Base-by-base conservation (phyloP, 1,284 basidiomycete species). In the Garcileccinum viscosum region DNA sequence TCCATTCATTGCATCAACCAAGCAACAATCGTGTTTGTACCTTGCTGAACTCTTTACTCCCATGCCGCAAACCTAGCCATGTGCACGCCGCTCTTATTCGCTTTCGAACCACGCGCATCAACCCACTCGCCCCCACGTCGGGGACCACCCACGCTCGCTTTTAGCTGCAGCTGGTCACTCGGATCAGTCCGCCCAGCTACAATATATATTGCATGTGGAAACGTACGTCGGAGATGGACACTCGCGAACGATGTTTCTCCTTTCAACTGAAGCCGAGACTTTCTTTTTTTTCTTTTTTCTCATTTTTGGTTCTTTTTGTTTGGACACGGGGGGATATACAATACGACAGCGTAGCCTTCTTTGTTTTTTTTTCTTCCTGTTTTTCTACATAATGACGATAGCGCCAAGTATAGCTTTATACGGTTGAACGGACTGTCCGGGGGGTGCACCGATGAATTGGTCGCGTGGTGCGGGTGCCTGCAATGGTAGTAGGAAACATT, bases 181-280 rank as follows among this genome's bases (percentile, higher is more conserved):
- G 53, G 53, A 64, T 58, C 64, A 63, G 58, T 59, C 74, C 32
- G 47, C 53, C 59, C 69, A 70, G 68, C 69, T 70, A 47, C 59
- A 56, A 56, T 76, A 75, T 71, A 67, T 77, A 75, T 73, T 72
- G 70, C 67, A 67, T 65, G 66, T 71, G 73, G 75, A 80, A 68
- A 69, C 74, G 77, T 67, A 76, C 73, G 71, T 70, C 74, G 78
- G 69, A 67, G 69, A 77, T 58, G 77, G 75, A 80, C 79, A 69
- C 63, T 65, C 62, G 70, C 59, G 70, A 69, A 74, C 70, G 8
- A 24, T 32, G 62, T 32, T 44, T 62, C 33, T 61, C 17, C 50
- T 59, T 37, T 60, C 27, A 59, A 59, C 22, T 56, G 53, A 56
- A 35, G 59, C 69, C 68, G 67, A 71, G n/a, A n/a, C n/a, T n/a